A percentile compares a stretch with the other conserved stretches of the same genome.
phyloP scores from a whole-genome alignment of 106 monocot genomes.

The Apostasia shenzhenica region DNA sequence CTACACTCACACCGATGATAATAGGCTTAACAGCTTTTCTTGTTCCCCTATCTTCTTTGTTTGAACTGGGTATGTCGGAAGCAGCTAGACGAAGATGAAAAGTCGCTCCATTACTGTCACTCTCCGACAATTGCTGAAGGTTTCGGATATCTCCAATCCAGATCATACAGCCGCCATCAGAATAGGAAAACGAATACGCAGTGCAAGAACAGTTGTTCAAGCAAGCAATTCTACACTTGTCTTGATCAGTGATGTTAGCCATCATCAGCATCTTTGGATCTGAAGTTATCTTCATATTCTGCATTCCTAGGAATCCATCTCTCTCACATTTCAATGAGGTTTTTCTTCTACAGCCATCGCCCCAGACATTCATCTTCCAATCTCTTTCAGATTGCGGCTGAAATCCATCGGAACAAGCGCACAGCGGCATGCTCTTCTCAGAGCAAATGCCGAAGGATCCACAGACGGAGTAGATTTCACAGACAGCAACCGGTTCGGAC shows the following conservation, averaged over 20 bases:
- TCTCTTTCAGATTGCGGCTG: not conserved
- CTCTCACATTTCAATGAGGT: conserved; percentile 7
- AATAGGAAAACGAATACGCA: conserved; percentile 24
- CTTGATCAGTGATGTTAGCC: not conserved
- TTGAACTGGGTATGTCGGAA: conserved; percentile 4
- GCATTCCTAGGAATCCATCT: not conserved
- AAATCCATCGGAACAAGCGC: conserved; percentile 15
- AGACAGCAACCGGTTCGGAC: conserved; percentile 1
- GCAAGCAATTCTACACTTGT: conserved; percentile 11
- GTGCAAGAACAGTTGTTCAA: conserved; percentile 32
- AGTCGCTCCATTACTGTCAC: not conserved
- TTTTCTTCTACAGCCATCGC: conserved; percentile 12
- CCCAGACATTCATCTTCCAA: conserved; percentile 15
- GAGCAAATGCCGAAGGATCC: conserved; percentile 19
- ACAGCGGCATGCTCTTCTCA: not conserved
- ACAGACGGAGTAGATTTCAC: conserved; percentile 15
- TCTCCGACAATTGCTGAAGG: conserved; percentile 7
- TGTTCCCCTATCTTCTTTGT: not conserved
- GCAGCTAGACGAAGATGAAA: conserved; percentile 15
- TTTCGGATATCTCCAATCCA: conserved; percentile 18
- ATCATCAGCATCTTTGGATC: not conserved
- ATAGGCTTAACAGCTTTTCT: not conserved
- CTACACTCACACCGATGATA: not conserved
- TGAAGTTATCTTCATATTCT: conserved; percentile 9
- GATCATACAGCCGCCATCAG: conserved; percentile 4